Conservation (phyloP, 345 rosid species). For the Eucalyptus shirleyi region DNA sequence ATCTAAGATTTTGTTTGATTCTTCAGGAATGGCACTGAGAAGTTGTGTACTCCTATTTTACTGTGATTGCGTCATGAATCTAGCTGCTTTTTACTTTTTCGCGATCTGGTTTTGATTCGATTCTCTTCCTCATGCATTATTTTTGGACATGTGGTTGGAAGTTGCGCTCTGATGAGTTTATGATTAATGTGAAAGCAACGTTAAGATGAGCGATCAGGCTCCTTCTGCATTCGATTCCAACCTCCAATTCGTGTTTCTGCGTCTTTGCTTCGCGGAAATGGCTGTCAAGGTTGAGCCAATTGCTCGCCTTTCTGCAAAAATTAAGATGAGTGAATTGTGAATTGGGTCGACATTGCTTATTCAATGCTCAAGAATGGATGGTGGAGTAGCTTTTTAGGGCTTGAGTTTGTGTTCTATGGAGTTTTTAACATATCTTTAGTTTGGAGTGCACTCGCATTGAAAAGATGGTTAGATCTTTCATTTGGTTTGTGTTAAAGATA, state of each 20-base stretch:
- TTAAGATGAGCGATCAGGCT: no score
- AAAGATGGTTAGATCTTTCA: neutral
- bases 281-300: neutral
- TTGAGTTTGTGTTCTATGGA: neutral
- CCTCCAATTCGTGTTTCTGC: neutral
- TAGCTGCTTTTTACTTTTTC: no score
- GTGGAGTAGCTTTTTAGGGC: neutral
- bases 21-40: no score
- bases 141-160: no score
- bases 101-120: no score
- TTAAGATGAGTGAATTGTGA: neutral
- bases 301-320: neutral
- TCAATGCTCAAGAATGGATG: neutral
- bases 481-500: neutral
- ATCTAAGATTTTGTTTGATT: no score
- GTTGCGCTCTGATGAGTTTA: no score
- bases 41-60: no score
- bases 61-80: no score
- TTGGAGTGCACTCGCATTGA: neutral
- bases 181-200: no score
- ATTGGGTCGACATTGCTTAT: neutral
- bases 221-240: neutral
- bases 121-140: no score
- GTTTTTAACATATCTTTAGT: no score
- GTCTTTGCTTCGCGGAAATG: neutral